Conservation (phyloP, 192 early-diverging fungal species). For the Funneliformis geosporum region DNA sequence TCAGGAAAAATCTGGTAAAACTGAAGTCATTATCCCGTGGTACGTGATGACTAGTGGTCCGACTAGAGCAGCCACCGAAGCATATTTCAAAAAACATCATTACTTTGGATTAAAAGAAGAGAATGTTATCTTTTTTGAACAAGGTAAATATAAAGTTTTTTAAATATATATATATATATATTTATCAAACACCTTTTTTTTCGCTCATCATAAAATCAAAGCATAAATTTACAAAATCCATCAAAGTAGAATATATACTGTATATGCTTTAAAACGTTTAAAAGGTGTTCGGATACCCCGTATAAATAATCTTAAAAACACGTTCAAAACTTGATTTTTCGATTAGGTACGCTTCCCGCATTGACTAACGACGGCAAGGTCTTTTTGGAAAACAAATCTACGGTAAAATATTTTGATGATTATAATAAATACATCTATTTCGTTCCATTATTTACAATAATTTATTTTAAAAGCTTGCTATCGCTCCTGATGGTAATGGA, state of each 20-base stretch:
- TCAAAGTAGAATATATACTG: too few species aligned
- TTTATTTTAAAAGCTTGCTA: slow-evolving; percentile 76
- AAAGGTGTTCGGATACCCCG: too few species aligned
- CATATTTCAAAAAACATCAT: slow-evolving; percentile 75
- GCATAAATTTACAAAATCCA: too few species aligned
- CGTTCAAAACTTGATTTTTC: not conserved
- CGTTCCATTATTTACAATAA: slow-evolving; percentile 85
- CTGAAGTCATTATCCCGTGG: slow-evolving; percentile 86
- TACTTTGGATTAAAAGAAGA: slow-evolving; percentile 86
- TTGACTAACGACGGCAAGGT: slow-evolving; percentile 92
- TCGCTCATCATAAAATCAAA: too few species aligned
- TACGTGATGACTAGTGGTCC: slow-evolving; percentile 99
- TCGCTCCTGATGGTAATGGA: slow-evolving; percentile 88
- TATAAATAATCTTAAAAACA: too few species aligned
- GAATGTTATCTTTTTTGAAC: slow-evolving; percentile 95
- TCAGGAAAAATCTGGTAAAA: slow-evolving; percentile 37
- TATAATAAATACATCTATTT: slow-evolving; percentile 1
- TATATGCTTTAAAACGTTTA: too few species aligned
- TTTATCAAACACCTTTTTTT: too few species aligned
- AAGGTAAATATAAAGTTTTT: slow-evolving; percentile 58
- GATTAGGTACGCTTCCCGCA: slow-evolving; percentile 81
- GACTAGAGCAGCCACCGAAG: slow-evolving; percentile 76
- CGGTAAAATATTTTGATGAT: slow-evolving; percentile 79
- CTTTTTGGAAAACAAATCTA: slow-evolving; percentile 63
- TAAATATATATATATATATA: too few species aligned